Evolutionary conservation across 106 monocot genomes (phyloP).

Genomic region (Dioscorea dumetorum): DNA sequence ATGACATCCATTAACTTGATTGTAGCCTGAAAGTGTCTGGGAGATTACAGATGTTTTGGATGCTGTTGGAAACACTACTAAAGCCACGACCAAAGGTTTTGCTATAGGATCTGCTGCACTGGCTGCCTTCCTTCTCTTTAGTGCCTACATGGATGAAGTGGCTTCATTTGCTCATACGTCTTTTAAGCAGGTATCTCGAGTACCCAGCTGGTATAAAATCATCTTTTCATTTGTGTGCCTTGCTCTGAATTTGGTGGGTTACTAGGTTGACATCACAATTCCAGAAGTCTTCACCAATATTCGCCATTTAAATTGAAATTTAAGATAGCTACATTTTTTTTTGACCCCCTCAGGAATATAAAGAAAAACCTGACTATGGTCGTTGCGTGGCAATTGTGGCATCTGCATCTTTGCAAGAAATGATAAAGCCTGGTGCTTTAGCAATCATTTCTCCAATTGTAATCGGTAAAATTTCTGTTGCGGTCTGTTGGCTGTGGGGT

Average conservation of each 20-base stretch:
- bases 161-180: slow-evolving; percentile 62
- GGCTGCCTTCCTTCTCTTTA: slow-evolving; percentile 95
- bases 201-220: background rate
- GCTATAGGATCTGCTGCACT: slow-evolving; percentile 99
- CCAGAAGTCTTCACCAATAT: slow-evolving; percentile 78
- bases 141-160: slow-evolving; percentile 99
- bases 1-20: background rate
- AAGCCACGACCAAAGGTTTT: slow-evolving; percentile 99
- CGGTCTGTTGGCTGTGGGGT: background rate
- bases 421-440: slow-evolving; percentile 96
- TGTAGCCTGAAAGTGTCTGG: slow-evolving; percentile 92
- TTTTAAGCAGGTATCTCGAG: slow-evolving; percentile 65
- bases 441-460: slow-evolving; percentile 87
- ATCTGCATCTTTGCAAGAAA: slow-evolving; percentile 90
- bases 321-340: too few relatives aligned
- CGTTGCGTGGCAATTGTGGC: slow-evolving; percentile 99
- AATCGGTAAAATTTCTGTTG: slow-evolving; percentile 41
- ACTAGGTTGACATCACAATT: slow-evolving; percentile 97
- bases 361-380: slow-evolving; percentile 95
- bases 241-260: background rate
- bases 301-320: background rate
- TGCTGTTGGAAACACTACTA: slow-evolving; percentile 98
- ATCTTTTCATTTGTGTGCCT: background rate
- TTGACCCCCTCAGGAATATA: slow-evolving; percentile 56
- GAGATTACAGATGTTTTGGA: slow-evolving; percentile 95